Conservation (phyloP, 2,329 filamentous ascomycete species). For the Aspergillus sp. region DNA sequence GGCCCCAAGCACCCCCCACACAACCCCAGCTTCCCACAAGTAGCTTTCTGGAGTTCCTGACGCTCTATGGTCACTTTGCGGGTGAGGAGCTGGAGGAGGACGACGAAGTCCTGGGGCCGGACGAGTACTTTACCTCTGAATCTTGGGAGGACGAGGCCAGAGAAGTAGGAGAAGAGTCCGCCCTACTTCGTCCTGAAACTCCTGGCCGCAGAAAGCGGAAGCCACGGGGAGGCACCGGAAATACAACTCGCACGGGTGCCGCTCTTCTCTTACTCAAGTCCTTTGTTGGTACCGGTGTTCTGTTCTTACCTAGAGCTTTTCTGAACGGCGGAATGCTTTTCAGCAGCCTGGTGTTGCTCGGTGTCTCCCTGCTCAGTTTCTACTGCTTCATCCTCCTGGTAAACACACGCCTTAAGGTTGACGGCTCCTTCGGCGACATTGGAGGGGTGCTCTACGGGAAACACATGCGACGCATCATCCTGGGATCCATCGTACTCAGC, state of each 20-base stretch:
- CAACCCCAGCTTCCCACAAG: constrained; percentile 73
- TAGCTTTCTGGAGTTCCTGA: constrained; percentile 94
- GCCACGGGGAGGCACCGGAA: constrained; percentile 69
- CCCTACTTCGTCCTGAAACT: constrained; percentile 68
- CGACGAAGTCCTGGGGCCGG: constrained; percentile 80
- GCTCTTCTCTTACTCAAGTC: constrained; percentile 89
- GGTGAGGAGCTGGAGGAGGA: constrained; percentile 97
- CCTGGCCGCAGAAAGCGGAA: constrained; percentile 74
- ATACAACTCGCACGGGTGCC: constrained; percentile 75
- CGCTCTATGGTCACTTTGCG: constrained; percentile 94
- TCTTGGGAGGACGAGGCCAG: constrained; percentile 63
- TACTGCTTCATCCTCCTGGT: constrained; percentile 97
- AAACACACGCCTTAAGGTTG: constrained; percentile 76
- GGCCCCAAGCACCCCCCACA: constrained; percentile 33
- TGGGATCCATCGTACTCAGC: constrained; percentile 88
- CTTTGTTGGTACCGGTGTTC: constrained; percentile 92
- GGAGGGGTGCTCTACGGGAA: constrained; percentile 87
- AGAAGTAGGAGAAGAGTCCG: constrained; percentile 84
- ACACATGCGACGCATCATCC: constrained; percentile 83
- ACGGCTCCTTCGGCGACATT: constrained; percentile 97
- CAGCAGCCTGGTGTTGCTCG: constrained; percentile 85
- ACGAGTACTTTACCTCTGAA: constrained; percentile 89
- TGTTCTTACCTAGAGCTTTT: constrained; percentile 90
- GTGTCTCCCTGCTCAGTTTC: constrained; percentile 83
- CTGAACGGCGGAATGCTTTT: constrained; percentile 97